Evolutionary conservation across 257 asterid species (phyloP).

Genomic region (Misopates orontium): DNA sequence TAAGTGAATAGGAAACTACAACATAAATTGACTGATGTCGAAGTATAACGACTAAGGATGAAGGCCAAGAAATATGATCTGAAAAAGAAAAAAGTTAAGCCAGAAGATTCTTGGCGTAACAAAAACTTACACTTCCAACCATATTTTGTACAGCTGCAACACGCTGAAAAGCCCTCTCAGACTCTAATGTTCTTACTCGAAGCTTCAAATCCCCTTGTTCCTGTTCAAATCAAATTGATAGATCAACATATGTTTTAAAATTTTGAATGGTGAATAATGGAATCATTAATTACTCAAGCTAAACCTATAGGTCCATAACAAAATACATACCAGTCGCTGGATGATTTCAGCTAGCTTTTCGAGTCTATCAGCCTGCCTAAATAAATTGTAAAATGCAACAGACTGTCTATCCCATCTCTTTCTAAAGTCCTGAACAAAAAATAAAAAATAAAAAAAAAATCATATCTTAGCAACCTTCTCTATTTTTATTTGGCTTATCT

Average conservation of each 20-base stretch:
- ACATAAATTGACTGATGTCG: no score
- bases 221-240: constrained; percentile 29
- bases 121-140: constrained; percentile 75
- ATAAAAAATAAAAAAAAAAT: constrained; percentile 13
- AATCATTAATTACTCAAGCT: constrained; percentile 8
- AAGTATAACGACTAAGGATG: no score
- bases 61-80: no score
- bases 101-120: background rate
- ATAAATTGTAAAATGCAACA: constrained; percentile 81
- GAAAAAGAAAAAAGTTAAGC: no score
- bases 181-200: constrained; percentile 89
- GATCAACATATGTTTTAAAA: no score
- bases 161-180: constrained; percentile 97
- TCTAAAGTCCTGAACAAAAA: constrained; percentile 68
- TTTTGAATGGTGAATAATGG: no score
- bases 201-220: constrained; percentile 99
- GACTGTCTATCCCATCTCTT: constrained; percentile 93
- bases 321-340: constrained; percentile 65
- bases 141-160: constrained; percentile 89
- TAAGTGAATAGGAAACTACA: no score
- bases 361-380: constrained; percentile 97
- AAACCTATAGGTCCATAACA: background rate
- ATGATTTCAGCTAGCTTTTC: constrained; percentile 83
- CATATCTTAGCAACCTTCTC: constrained; percentile 17
- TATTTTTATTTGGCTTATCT: background rate